A percentile compares a stretch with the other conserved stretches of the same genome.
These are phyloP conservation scores for Orobanche coerulescens DNA, from an alignment of 257 asterid species.

Conservation along the genomic window DNA sequence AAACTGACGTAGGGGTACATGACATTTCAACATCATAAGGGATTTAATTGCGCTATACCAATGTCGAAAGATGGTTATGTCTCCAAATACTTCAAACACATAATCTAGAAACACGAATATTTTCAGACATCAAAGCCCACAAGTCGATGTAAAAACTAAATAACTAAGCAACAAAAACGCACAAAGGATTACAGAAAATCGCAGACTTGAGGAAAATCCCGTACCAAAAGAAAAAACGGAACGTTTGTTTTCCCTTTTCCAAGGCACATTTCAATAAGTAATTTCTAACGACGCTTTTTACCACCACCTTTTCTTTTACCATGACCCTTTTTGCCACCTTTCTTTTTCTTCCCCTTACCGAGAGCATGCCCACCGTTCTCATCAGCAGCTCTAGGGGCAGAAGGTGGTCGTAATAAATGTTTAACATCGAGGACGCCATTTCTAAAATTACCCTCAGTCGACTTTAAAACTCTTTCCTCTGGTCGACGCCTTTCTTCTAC, in stretches of 20 bases:
- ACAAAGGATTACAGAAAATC: neutral
- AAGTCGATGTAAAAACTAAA: too few relatives aligned
- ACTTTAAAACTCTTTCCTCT: constrained; percentile 59
- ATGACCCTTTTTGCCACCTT: constrained; percentile 45
- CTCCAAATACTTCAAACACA: too few relatives aligned
- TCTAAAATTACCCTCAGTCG: constrained; percentile 64
- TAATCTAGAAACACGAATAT: too few relatives aligned
- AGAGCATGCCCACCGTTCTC: constrained; percentile 17
- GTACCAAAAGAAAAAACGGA: too few relatives aligned
- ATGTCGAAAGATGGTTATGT: too few relatives aligned
- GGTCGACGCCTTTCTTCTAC: constrained; percentile 41
- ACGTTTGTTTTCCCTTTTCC: too few relatives aligned
- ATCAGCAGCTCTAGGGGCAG: constrained; percentile 33
- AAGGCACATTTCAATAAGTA: neutral
- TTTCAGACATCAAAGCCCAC: too few relatives aligned
- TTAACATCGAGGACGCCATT: constrained; percentile 83
- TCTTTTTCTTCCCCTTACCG: constrained; percentile 46
- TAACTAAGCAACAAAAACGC: too few relatives aligned
- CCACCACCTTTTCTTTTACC: constrained; percentile 54
- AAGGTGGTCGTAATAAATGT: constrained; percentile 37
- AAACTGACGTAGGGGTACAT: too few relatives aligned
- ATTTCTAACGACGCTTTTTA: constrained; percentile 40
- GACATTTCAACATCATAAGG: too few relatives aligned
- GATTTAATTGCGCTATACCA: too few relatives aligned
- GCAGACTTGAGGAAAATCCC: too few relatives aligned